Conservation (phyloP, 108 stramenopile genomes). For the Stephanodiscus minutulus region DNA sequence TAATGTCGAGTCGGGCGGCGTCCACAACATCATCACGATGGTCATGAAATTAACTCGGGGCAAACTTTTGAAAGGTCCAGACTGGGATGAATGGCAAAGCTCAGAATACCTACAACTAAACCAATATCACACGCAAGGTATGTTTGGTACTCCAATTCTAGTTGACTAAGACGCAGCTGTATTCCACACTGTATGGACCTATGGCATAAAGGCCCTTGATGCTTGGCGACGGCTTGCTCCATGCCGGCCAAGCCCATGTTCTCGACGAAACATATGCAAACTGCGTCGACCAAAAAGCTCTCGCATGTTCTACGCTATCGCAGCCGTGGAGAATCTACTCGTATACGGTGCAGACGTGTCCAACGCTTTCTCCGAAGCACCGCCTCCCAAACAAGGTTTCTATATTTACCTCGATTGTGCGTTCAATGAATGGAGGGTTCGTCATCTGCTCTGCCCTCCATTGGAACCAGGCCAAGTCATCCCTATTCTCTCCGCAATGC, state of each 20-base stretch:
- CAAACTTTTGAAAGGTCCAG: neutral
- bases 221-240: neutral
- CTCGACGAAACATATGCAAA: conserved; percentile 17
- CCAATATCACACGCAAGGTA: neutral
- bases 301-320: conserved; percentile 23
- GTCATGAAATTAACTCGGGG: neutral
- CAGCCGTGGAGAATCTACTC: conserved; percentile 19
- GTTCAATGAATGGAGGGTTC: conserved; percentile 37
- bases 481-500: conserved; percentile 21
- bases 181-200: conserved; percentile 1
- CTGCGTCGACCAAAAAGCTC: conserved; percentile 2
- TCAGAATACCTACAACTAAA: neutral
- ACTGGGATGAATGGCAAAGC: neutral
- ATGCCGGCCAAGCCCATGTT: neutral
- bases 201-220: neutral
- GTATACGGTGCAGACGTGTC: conserved; percentile 37
- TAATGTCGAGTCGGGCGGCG: neutral
- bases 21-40: neutral
- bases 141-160: neutral
- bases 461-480: conserved; percentile 26
- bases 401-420: conserved; percentile 35
- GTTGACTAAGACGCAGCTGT: neutral
- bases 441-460: conserved; percentile 7
- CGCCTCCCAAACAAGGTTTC: conserved; percentile 28
- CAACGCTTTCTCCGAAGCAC: conserved; percentile 46